Evolutionary conservation across 2,329 filamentous ascomycete species (phyloP).

Genomic region (Claviceps sp.): DNA sequence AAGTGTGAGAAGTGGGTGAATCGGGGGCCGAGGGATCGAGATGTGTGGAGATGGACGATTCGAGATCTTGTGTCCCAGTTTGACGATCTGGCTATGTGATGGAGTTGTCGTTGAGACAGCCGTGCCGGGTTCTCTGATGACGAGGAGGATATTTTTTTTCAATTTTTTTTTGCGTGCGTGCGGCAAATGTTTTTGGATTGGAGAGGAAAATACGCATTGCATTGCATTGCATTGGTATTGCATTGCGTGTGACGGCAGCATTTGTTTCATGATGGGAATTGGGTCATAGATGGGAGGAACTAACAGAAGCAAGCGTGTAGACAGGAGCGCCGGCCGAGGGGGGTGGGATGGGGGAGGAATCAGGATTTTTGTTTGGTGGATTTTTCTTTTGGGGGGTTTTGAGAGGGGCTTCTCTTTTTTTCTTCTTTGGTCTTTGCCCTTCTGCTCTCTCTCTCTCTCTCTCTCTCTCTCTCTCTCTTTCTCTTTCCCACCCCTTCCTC

Average conservation of each 20-base stretch:
- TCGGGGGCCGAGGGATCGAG: constrained; percentile 39
- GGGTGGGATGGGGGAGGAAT: too few relatives aligned
- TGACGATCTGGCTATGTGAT: constrained; percentile 17
- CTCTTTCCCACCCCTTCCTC: background rate
- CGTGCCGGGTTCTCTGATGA: background rate
- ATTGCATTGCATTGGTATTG: too few relatives aligned
- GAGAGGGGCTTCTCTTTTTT: background rate
- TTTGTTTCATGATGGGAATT: too few relatives aligned
- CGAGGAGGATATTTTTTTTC: background rate
- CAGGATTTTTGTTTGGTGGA: too few relatives aligned
- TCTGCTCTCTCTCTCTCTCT: background rate
- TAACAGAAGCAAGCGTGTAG: too few relatives aligned
- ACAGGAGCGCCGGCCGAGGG: too few relatives aligned
- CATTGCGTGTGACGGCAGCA: too few relatives aligned
- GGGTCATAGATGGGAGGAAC: too few relatives aligned
- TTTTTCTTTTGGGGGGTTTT: background rate
- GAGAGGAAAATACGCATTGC: too few relatives aligned
- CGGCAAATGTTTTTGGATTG: too few relatives aligned
- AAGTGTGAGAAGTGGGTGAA: constrained; percentile 80
- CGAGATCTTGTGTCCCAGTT: constrained; percentile 41
- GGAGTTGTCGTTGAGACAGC: background rate
- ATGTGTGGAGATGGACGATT: constrained; percentile 67
- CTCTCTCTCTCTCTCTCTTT: background rate
- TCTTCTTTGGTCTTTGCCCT: background rate
- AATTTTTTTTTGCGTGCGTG: background rate